Percentiles rank a stretch among this genome's conserved stretches.
phyloP scores from a whole-genome alignment of 805 yeast genomes.

The Yarrowia bubula region DNA sequence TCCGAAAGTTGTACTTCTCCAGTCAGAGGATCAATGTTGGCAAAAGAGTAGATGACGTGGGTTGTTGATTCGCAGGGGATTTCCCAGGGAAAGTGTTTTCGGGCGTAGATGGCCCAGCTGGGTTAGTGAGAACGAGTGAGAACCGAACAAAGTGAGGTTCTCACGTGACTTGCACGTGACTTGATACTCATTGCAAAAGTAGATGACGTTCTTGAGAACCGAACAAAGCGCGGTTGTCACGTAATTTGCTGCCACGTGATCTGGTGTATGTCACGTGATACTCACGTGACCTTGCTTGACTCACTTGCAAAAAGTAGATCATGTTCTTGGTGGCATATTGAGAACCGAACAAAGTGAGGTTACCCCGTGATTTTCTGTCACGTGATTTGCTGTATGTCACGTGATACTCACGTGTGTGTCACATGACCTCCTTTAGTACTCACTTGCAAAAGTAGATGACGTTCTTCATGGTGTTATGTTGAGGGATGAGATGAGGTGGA shows the following conservation, averaged over 20 bases:
- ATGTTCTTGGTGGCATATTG: too few relatives aligned
- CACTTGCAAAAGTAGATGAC: slow-evolving; percentile 27
- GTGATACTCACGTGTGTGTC: too few relatives aligned
- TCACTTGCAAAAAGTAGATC: too few relatives aligned
- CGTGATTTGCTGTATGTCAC: too few relatives aligned
- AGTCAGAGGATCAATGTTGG: slow-evolving; percentile 52
- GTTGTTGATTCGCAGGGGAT: slow-evolving; percentile 59
- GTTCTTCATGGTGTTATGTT: neutral
- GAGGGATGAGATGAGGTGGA: neutral
- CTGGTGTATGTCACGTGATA: too few relatives aligned
- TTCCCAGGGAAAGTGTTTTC: slow-evolving; percentile 58
- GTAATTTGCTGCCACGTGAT: too few relatives aligned
- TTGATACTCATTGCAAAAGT: slow-evolving; percentile 23
- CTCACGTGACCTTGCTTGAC: too few relatives aligned
- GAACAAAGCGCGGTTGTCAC: too few relatives aligned
- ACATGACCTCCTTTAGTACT: neutral
- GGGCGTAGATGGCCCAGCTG: slow-evolving; percentile 63
- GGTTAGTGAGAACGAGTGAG: neutral
- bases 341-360: too few relatives aligned
- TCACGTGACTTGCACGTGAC: too few relatives aligned
- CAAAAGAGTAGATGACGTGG: slow-evolving; percentile 76
- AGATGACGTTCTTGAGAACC: slow-evolving; percentile 22
- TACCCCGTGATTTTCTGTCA: too few relatives aligned
- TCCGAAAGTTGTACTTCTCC: slow-evolving; percentile 61
- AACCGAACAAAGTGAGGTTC: too few relatives aligned